Evolutionary conservation across 129 eudicot genomes (phyloP).

Genomic region (Flaveria linearis): DNA sequence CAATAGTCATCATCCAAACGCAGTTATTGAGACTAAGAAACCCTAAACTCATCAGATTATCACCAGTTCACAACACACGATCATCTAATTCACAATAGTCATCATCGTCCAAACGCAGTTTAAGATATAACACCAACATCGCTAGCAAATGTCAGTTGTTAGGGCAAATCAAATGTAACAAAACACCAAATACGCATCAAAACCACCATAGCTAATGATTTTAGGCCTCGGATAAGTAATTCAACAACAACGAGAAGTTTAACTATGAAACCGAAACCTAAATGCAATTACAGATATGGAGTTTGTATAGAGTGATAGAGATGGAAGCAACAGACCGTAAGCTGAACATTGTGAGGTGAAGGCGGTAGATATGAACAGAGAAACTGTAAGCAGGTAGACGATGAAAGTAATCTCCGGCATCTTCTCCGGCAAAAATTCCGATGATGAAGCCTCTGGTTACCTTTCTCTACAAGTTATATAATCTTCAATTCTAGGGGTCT

Average conservation of each 20-base stretch:
- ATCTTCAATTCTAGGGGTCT: background rate
- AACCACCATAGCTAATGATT: background rate
- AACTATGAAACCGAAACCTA: slow-evolving; percentile 16
- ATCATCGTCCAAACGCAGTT: background rate
- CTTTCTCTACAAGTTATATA: too few relatives aligned
- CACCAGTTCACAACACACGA: background rate
- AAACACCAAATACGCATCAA: background rate
- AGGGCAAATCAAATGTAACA: background rate
- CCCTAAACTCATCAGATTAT: background rate
- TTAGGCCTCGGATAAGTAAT: background rate
- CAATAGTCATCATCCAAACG: background rate
- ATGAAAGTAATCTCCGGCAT: slow-evolving; percentile 28
- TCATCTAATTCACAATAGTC: background rate
- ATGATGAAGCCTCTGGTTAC: background rate
- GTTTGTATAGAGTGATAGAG: background rate
- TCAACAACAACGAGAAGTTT: background rate
- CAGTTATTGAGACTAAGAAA: background rate
- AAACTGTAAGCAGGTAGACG: slow-evolving; percentile 21
- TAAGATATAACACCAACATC: background rate
- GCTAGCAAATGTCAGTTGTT: background rate
- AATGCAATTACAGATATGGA: slow-evolving; percentile 15
- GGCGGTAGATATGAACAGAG: slow-evolving; percentile 28
- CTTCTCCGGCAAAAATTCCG: background rate
- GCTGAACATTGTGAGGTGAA: slow-evolving; percentile 41
- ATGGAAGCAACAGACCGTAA: slow-evolving; percentile 37